A percentile compares a stretch with the other conserved stretches of the same genome.
phyloP scores from a whole-genome alignment of 352 stramenopile species.

The Globisporangium sylvaticum region DNA sequence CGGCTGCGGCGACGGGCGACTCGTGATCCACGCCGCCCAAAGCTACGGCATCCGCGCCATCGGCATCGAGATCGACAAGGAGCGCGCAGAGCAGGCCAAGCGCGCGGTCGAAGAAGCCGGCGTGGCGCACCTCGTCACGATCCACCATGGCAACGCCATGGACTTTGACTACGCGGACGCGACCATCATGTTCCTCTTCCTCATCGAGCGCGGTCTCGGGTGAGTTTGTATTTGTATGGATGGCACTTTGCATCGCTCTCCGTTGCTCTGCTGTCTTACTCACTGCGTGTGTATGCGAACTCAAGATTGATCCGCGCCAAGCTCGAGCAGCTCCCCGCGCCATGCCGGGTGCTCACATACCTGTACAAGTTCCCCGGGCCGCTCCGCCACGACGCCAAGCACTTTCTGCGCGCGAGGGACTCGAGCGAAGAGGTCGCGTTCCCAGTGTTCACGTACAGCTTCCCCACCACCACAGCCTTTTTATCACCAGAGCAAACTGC shows the following conservation, averaged over 20 bases:
- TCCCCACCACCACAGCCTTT: slow-evolving; percentile 19
- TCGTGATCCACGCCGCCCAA: slow-evolving; percentile 56
- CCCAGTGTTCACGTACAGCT: slow-evolving; percentile 74
- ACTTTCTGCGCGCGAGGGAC: slow-evolving; percentile 47
- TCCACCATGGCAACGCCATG: slow-evolving; percentile 67
- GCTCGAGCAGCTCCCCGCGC: slow-evolving; percentile 32
- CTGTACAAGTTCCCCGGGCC: slow-evolving; percentile 61
- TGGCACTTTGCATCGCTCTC: background rate
- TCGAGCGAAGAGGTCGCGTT: slow-evolving; percentile 42
- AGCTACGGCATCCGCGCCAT: slow-evolving; percentile 46
- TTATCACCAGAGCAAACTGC: too few relatives aligned
- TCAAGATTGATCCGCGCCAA: slow-evolving; percentile 37
- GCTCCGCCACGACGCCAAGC: slow-evolving; percentile 28
- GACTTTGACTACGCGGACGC: slow-evolving; percentile 61
- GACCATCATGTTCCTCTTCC: slow-evolving; percentile 77
- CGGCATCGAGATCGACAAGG: slow-evolving; percentile 63
- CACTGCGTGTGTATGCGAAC: background rate
- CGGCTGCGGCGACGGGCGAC: slow-evolving; percentile 72
- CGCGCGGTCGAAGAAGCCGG: slow-evolving; percentile 19
- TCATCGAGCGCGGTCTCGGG: slow-evolving; percentile 69
- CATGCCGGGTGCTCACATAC: slow-evolving; percentile 70
- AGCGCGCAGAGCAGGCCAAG: slow-evolving; percentile 31
- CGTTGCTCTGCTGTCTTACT: slow-evolving; percentile 7
- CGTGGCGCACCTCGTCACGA: slow-evolving; percentile 52
- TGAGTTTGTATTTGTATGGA: slow-evolving; percentile 15